Conservation (phyloP, 768 basidiomycete genomes). For the Auriscalpium microsporum region DNA sequence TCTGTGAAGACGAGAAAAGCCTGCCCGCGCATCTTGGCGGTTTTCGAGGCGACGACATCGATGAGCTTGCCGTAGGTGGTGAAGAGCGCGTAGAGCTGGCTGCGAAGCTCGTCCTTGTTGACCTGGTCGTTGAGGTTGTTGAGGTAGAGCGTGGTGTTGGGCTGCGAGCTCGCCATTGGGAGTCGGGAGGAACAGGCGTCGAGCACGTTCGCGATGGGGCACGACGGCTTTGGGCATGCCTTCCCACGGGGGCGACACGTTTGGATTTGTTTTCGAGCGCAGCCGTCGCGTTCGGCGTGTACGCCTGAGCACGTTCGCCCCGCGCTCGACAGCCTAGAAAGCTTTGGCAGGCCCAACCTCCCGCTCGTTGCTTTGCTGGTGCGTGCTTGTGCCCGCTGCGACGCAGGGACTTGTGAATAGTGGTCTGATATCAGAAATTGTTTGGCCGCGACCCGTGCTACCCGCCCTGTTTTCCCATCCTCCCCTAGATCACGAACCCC, state of each 20-base stretch:
- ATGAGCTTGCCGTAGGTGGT: conserved; percentile 89
- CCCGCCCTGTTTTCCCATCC: neutral
- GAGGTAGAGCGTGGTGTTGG: conserved; percentile 84
- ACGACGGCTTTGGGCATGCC: neutral
- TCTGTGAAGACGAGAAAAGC: conserved; percentile 96
- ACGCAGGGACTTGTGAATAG: neutral
- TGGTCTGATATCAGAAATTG: neutral
- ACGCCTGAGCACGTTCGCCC: neutral
- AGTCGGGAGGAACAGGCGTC: neutral
- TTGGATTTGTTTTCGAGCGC: neutral
- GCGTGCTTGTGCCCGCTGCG: neutral
- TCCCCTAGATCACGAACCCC: neutral
- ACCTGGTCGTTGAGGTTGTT: conserved; percentile 91
- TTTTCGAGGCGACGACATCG: conserved; percentile 88
- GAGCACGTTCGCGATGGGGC: conserved; percentile 8
- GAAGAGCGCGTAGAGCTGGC: conserved; percentile 82
- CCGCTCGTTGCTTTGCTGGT: neutral
- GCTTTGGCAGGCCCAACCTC: neutral
- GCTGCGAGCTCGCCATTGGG: conserved; percentile 45
- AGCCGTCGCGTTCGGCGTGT: neutral
- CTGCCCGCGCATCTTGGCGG: conserved; percentile 81
- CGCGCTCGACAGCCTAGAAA: neutral
- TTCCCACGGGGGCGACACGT: conserved; percentile 2
- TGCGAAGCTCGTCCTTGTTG: conserved; percentile 81
- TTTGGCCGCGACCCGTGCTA: neutral